A percentile compares a stretch with the other conserved stretches of the same genome.
phyloP scores from a whole-genome alignment of 108 stramenopile species.

The Cyclostephanos tholiformis region DNA sequence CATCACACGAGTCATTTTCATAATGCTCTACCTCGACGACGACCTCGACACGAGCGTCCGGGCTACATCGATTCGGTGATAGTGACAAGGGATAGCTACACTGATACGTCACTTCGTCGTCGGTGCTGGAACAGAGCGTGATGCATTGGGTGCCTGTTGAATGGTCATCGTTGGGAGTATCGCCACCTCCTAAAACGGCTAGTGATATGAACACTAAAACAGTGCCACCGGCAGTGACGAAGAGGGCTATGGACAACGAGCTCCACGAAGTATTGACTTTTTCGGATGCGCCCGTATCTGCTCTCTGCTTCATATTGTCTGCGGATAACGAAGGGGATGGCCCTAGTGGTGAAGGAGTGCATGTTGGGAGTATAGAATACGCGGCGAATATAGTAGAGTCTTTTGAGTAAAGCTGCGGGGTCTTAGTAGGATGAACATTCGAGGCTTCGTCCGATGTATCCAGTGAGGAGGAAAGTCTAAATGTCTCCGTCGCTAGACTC shows the following conservation, averaged over 20 bases:
- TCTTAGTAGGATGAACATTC: background rate
- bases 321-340: background rate
- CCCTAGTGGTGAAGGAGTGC: background rate
- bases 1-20: background rate
- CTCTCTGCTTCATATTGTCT: background rate
- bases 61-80: background rate
- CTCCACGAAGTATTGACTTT: background rate
- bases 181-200: background rate
- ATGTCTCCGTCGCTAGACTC: background rate
- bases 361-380: background rate
- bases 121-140: background rate
- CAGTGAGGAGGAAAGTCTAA: background rate
- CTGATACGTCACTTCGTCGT: background rate
- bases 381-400: background rate
- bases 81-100: background rate
- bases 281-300: background rate
- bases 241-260: background rate
- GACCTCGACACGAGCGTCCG: background rate
- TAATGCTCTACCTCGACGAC: background rate
- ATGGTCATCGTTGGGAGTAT: background rate
- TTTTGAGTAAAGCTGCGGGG: too few species aligned
- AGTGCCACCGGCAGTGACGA: background rate
- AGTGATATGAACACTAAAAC: background rate
- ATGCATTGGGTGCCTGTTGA: background rate
- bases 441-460: background rate